Base-by-base conservation (phyloP, 2,329 filamentous ascomycete species). In the Colletotrichum cordylinicola region DNA sequence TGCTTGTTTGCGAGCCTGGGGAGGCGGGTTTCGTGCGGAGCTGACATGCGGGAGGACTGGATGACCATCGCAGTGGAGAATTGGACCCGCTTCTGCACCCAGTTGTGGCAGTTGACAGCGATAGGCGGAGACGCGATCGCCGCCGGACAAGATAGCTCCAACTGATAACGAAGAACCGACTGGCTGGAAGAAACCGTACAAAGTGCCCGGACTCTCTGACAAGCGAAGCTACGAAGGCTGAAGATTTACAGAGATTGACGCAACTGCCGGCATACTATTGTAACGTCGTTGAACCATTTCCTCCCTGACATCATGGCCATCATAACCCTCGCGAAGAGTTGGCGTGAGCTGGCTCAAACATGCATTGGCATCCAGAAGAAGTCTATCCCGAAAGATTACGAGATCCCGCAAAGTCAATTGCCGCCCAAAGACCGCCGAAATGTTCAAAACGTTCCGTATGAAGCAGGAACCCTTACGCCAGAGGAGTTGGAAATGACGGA, bases 341-440 rank as follows among this genome's bases (percentile, higher is more conserved):
- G 71, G 71, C 10, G 39, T 21, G 65, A 74, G 24, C 66, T 70
- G 3, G 31, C 71, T 9, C 43, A 43, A 27, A 16, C 15, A 4
- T 74, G 71, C 21, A 37, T 74, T 7, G 56, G 64, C 8, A 62
- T 74, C 3, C 71, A 74, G 58, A 29, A 58, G 10, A 81, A 83
- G 66, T 89, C 89, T 1, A 91, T 93, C 62, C 91, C 92, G 1
- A 74, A 84, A 2, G 88, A 92, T 79, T 93, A 90, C 88, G 84
- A 86, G 68, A 87, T 94, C 10, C 90, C 91, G 0, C 80, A 82
- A 6, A 81, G 88, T 62, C 82, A 91, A 58, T 79, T 92, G 1
- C 91, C 92, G 4, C 85, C 88, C 1, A 86, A 87, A 0, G 84
- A 86, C 31, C 88, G 91, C 78, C 83, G 88, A 64, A 87, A 93